Base-by-base conservation (phyloP, 495 filamentous ascomycete genomes). In the Cairneyella variabilis region DNA sequence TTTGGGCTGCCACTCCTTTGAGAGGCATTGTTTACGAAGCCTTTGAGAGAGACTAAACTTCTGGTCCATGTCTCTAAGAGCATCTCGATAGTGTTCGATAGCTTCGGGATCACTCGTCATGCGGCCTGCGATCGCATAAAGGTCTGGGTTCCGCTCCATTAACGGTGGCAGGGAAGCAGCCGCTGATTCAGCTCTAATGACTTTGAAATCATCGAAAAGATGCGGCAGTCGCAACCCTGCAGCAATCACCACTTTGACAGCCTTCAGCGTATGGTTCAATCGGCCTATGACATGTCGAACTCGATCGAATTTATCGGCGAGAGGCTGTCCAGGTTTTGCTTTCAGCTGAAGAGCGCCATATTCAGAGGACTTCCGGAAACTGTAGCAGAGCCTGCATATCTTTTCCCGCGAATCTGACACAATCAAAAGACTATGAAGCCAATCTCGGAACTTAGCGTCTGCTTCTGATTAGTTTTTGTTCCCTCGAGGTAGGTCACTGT, bases 201-300 rank as follows among this genome's bases (percentile, higher is more conserved):
- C 28, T 8, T 43, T 25, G 20, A 53, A 55, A 12, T 50, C 32
- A 9, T 55, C 44, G 17, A 59, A 41, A 8, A 54, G 28, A 12
- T 56, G 14, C 12, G 52, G 46, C 6, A 52, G 30, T 23, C 23
- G 21, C 12, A 28, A 26, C 2, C 22, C 25, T 23, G 49, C 34
- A 43, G 22, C 18, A 18, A 57, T 27, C 2, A 60, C 12, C 0
- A 37, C 28, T 23, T 32, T 51, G 2, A 49, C 32, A 2, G 58
- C 58, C 50, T 51, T 51, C 25, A 53, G 16, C 8, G 45, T 48
- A 16, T 57, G 43, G 9, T 44, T 44, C 5, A 60, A 25, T 12
- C 58, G 47, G 8, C 58, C 58, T 17, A 60, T 52, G 0, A 48
- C 6, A 20, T 60, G 54, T 2, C 49, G 39, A n/a, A 56, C 21